phyloP scores from a whole-genome alignment of 768 basidiomycete genomes.

The Suillus weaverae region DNA sequence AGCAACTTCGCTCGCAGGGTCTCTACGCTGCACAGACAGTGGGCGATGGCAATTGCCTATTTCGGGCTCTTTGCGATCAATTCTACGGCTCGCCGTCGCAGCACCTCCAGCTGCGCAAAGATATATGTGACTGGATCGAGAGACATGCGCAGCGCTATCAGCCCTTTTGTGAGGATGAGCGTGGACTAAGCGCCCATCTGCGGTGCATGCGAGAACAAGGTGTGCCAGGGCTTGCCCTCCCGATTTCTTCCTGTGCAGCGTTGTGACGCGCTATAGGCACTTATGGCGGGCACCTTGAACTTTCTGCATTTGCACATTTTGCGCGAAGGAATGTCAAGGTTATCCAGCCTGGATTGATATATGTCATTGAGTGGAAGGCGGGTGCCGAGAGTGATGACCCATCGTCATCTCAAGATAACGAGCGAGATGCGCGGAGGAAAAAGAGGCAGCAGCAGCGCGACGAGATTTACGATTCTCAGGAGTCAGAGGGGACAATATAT shows the following conservation, averaged over 20 bases:
- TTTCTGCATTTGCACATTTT: slow-evolving; percentile 90
- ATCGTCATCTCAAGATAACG: slow-evolving; percentile 18
- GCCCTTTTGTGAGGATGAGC: slow-evolving; percentile 84
- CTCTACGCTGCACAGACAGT: slow-evolving; percentile 85
- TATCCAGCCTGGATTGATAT: slow-evolving; percentile 87
- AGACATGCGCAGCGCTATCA: slow-evolving; percentile 70
- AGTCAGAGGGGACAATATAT: slow-evolving; percentile 58
- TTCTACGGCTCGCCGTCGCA: slow-evolving; percentile 71
- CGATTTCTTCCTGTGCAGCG: slow-evolving; percentile 13
- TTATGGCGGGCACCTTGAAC: slow-evolving; percentile 91
- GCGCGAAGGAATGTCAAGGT: slow-evolving; percentile 81
- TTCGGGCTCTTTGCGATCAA: slow-evolving; percentile 88
- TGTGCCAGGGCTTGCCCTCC: slow-evolving; percentile 30
- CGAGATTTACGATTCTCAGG: slow-evolving; percentile 39
- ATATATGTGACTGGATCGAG: slow-evolving; percentile 84
- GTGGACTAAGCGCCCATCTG: slow-evolving; percentile 73
- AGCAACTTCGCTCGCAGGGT: slow-evolving; percentile 75
- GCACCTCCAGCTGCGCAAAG: slow-evolving; percentile 66
- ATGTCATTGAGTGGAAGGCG: slow-evolving; percentile 82
- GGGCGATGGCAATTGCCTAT: slow-evolving; percentile 93
- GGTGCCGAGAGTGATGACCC: slow-evolving; percentile 44
- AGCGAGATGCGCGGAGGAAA: slow-evolving; percentile 2
- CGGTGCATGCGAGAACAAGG: slow-evolving; percentile 78
- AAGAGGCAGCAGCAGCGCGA: slow-evolving; percentile 21
- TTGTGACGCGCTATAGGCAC: slow-evolving; percentile 52